A percentile compares a stretch with the other conserved stretches of the same genome.
phyloP scores from a whole-genome alignment of 441 rosid genomes.

The Iberis amara region DNA sequence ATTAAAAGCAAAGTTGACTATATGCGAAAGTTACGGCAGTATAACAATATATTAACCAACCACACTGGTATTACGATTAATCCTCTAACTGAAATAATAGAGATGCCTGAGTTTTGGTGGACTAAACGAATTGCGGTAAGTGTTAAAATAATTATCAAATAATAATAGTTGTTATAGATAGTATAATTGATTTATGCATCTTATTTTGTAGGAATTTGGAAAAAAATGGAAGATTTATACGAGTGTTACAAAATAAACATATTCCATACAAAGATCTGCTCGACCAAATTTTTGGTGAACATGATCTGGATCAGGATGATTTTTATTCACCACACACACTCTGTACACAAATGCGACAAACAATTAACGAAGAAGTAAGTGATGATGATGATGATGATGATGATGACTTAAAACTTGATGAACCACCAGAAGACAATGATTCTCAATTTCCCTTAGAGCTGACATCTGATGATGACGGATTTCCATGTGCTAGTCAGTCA shows the following conservation, averaged over 20 bases:
- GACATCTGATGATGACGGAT: not conserved
- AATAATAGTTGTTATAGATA: not conserved
- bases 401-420: not conserved
- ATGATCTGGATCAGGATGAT: constrained; percentile 10
- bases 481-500: no score
- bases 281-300: not conserved
- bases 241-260: no score
- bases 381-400: not conserved
- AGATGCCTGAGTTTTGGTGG: constrained; percentile 1
- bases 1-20: constrained; percentile 1
- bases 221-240: not conserved
- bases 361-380: not conserved
- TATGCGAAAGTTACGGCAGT: not conserved
- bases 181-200: no score
- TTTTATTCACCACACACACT: not conserved
- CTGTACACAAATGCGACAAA: not conserved
- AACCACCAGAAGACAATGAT: not conserved
- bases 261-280: no score
- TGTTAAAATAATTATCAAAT: not conserved
- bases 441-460: not conserved
- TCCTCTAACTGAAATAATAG: not conserved
- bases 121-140: constrained; percentile 1
- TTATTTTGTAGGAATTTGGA: not conserved
- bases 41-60: not conserved
- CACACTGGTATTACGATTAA: not conserved